Base-by-base conservation (phyloP, 495 filamentous ascomycete genomes). In the Aspergillus nanangensis region DNA sequence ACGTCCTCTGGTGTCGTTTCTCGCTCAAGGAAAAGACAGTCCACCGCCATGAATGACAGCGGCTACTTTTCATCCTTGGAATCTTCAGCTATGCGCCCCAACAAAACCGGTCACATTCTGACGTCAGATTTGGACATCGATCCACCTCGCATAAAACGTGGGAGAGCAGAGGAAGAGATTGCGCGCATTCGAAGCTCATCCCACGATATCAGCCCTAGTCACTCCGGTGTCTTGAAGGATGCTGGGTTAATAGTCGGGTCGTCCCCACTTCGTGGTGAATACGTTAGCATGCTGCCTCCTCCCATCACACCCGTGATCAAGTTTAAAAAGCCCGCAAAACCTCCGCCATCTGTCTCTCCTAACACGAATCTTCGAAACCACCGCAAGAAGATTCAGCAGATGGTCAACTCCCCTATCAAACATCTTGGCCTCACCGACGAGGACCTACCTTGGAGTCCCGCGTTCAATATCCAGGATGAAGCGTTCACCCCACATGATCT, bases 21-120 rank as follows among this genome's bases (percentile, higher is more conserved):
- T 51, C 79, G 75, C 10, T 69, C 75, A 10, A 78, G 82, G 38
- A 92, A 88, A 64, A 81, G 86, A 36, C 91, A 87, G 58, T 65
- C 65, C n/a, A 78, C 81, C 53, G 79, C 81, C 11, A 82, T 95
- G 70, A 90, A 95, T 53, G 93, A 98, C 56, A 96, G 91, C 62
- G 93, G 93, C 9, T 98, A 96, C 62, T 95, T 95, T 56, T 98
- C 93, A 1, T 96, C 92, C 0, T 70, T 98, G n/a, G 93, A 96
- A 35, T 97, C 93, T 1, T 96, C 93, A 0, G 88, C 76, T n/a
- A 74, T 88, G 53, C 78, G 91, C 24, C 82, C 84, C 21, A 80
- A 81, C 41, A 79, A 79, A 43, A 58, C 70, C 25, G 71, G 70
- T 5, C 69, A 80, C 45, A 74, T 88, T 3, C 66, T 85, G 44